Base-by-base conservation (phyloP, 2,329 filamentous ascomycete genomes). In the Clonostachys chloroleuca region DNA sequence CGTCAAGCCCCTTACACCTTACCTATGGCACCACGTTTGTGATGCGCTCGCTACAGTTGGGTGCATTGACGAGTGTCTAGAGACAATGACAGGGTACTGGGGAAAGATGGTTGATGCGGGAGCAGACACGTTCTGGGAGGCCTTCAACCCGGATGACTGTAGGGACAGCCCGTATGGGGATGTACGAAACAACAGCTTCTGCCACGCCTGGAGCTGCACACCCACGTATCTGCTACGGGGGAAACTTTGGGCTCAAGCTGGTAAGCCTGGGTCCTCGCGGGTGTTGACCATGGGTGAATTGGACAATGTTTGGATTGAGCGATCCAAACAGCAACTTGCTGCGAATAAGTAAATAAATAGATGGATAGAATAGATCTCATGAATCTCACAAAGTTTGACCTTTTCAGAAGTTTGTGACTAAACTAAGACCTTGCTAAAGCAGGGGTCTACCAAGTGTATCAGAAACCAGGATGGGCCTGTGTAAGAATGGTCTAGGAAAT, bases 51-150 rank as follows among this genome's bases (percentile, higher is more conserved):
- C 59, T 5, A 48, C 49, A 3, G 57, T 55, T 4, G 59, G 57
- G 2, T 54, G 53, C 12, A 52, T 55, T 16, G 53, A 57, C 10
- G 52, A 61, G 36, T 59, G 56, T 24, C 43, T 63, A 47, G 54
- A 44, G 55, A 59, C 61, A 49, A 59, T 60, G 51, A 47, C 20
- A 43, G 57, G 51, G n/a, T 63, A 63, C 49, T 65, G 62, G 62
- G 62, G 62, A 12, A 56, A 58, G 2, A 65, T 65, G 62, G 55
- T 58, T 2, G 51, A 47, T 17, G 59, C 56, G 20, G 62, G 61
- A 3, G 61, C 59, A 6, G 60, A 64, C 47, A 63, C 62, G 7
- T 64, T 64, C 42, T 64, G 61, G 61, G 62, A 63, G 46, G 59
- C 54, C 43, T 65, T 58, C 42, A 56, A 65, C 49, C 51, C 46